These are phyloP conservation scores for Celoporthe dispersa DNA, from an alignment of 2,329 filamentous ascomycete genomes.

Conservation along the genomic window DNA sequence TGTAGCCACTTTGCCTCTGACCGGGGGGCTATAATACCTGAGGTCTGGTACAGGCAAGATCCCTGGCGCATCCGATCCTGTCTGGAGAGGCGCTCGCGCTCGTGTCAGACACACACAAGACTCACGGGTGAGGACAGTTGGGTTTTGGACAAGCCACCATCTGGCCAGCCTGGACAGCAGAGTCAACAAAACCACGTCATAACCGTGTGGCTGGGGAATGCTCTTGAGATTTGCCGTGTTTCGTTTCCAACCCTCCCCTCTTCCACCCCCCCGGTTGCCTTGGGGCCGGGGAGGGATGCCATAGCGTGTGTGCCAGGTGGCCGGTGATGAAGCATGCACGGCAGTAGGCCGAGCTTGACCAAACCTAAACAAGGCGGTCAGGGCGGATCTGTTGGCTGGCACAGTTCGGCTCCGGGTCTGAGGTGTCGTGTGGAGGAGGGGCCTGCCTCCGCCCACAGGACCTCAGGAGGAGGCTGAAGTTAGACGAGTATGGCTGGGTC, in stretches of 20 bases:
- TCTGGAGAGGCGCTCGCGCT: slow-evolving; percentile 15
- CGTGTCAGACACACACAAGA: slow-evolving; percentile 13
- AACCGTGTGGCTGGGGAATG: slow-evolving; percentile 3
- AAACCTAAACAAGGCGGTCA: slow-evolving; percentile 2
- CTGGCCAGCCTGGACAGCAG: background rate
- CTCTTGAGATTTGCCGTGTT: slow-evolving; percentile 23
- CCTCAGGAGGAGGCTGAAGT: slow-evolving; percentile 14
- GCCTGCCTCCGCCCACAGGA: slow-evolving; percentile 4
- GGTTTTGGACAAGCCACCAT: background rate
- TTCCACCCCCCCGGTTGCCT: background rate
- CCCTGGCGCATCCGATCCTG: slow-evolving; percentile 3
- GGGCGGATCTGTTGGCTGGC: slow-evolving; percentile 12
- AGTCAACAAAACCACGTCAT: slow-evolving; percentile 23
- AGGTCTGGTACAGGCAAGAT: background rate
- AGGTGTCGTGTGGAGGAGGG: slow-evolving; percentile 10
- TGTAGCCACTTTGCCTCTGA: background rate
- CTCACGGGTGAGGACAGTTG: background rate
- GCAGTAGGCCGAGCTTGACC: slow-evolving; percentile 9
- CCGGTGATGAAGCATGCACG: slow-evolving; percentile 5
- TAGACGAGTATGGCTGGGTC: slow-evolving; percentile 8
- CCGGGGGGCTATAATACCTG: background rate
- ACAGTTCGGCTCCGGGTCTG: slow-evolving; percentile 13
- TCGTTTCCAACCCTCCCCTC: slow-evolving; percentile 21
- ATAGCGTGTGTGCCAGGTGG: slow-evolving; percentile 3
- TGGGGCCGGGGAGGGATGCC: background rate